A percentile compares a stretch with the other conserved stretches of the same genome.
These are phyloP conservation scores for Chrysanthemum makinoi DNA, from an alignment of 129 eudicot genomes.

Conservation along the genomic window DNA sequence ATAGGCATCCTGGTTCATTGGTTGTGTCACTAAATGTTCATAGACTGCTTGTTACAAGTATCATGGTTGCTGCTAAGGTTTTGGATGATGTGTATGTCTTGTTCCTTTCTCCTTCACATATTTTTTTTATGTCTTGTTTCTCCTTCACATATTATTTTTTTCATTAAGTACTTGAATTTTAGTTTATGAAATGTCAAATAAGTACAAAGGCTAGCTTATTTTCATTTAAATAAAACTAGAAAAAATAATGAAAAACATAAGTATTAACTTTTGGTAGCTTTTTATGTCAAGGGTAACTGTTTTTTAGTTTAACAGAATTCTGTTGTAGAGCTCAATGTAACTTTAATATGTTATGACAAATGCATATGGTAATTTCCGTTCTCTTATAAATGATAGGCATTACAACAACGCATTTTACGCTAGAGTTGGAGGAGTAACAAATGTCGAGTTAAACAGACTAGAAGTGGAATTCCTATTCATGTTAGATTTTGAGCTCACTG, in stretches of 20 bases:
- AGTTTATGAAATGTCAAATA: neutral
- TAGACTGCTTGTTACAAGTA: slow-evolving; percentile 78
- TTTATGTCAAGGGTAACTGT: no score
- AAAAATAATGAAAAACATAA: no score
- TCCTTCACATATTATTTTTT: neutral
- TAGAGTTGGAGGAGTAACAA: slow-evolving; percentile 81
- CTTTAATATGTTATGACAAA: neutral
- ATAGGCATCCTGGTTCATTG: slow-evolving; percentile 66
- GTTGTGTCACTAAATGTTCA: slow-evolving; percentile 84
- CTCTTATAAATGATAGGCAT: slow-evolving; percentile 42
- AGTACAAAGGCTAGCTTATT: neutral
- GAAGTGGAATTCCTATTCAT: slow-evolving; percentile 75
- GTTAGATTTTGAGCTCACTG: slow-evolving; percentile 65
- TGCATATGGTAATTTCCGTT: neutral
- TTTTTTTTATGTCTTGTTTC: slow-evolving; percentile 26
- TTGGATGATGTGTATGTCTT: slow-evolving; percentile 79
- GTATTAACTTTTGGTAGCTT: no score
- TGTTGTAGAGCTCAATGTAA: neutral
- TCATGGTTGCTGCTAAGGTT: slow-evolving; percentile 90
- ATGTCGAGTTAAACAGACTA: slow-evolving; percentile 58
- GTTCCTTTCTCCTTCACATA: neutral
- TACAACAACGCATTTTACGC: slow-evolving; percentile 84
- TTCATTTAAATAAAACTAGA: no score
- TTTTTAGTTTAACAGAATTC: no score
- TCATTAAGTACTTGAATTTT: no score